A percentile compares a stretch with the other conserved stretches of the same genome.
Evolutionary conservation across 352 stramenopile genomes (phyloP).

Genomic region (Globisporangium iwayamae): DNA sequence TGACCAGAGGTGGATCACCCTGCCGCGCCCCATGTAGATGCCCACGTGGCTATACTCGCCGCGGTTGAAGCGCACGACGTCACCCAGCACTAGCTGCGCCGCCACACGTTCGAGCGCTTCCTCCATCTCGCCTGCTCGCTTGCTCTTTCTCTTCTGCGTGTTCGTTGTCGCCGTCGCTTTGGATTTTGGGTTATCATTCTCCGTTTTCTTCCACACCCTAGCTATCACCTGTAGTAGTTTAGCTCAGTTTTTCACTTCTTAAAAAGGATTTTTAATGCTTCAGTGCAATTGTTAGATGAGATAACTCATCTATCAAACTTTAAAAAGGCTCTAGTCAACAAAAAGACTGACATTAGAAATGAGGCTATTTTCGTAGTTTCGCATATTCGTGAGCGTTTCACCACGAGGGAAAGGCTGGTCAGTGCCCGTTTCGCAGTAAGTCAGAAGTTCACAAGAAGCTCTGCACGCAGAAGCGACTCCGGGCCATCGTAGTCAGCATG

Average conservation of each 20-base stretch:
- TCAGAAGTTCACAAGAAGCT: background rate
- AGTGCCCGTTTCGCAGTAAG: background rate
- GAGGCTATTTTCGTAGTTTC: too few relatives aligned
- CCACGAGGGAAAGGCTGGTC: background rate
- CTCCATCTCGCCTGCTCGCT: background rate
- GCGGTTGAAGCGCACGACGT: conserved; percentile 67
- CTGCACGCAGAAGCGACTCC: background rate
- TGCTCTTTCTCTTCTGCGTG: background rate
- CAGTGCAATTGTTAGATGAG: too few relatives aligned
- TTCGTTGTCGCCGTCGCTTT: background rate
- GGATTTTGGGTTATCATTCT: background rate
- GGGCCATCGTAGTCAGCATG: background rate
- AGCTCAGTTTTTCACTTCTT: too few relatives aligned
- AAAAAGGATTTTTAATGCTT: too few relatives aligned
- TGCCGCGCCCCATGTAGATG: conserved; percentile 41
- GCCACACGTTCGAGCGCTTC: conserved; percentile 9
- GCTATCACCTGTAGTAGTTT: too few relatives aligned
- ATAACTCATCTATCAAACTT: too few relatives aligned
- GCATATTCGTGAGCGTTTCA: too few relatives aligned
- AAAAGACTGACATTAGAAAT: background rate
- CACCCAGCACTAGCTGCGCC: conserved; percentile 21
- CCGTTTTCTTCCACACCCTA: background rate
- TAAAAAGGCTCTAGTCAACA: background rate
- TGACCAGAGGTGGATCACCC: conserved; percentile 66
- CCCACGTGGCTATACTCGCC: conserved; percentile 62